Base-by-base conservation (phyloP, 2,329 filamentous ascomycete species). In the Mycogone perniciosa region DNA sequence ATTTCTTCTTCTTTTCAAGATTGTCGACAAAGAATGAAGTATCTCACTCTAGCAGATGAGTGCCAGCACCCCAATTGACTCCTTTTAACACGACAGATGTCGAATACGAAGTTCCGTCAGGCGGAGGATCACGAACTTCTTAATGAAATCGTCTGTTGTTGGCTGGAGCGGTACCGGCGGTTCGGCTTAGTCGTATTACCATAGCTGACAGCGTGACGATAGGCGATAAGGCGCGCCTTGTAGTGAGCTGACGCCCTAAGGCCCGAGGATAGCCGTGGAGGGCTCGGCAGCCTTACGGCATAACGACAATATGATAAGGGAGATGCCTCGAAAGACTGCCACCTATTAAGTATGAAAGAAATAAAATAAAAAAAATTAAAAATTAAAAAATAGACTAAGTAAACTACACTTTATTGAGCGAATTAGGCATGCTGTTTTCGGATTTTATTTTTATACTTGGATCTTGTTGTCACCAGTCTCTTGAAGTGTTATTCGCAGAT, bases 81-180 rank as follows among this genome's bases (percentile, higher is more conserved):
- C 35, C 11, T 11, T n/a, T 38, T 26, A n/a, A 41, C 29, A 3
- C n/a, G 26, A 31, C 6, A 42, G 40, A 10, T 35, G 42, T 20
- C 29, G 20, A 29, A 38, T 20, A 48, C 29, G 8, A 29, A 39
- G 27, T 20, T 26, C 29, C 43, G 20, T 30, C 31, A 39, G 43
- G 44, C 42, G 44, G 11, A 27, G 37, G 38, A 39, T 13, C 29
- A 48, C 33, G 49, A 13, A 34, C 13, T 27, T 5, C 33, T 11
- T 26, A 41, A 44, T 13, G 8, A 34, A 7, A 39, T n/a, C 31
- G 26, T 39, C 11, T 34, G 30, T 35, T 35, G 20, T 31, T 9
- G 10, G 30, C 40, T 37, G 48, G 51, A 53, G 51, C 51, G 51
- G 51, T 51, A 53, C 48, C 51, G 51, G 51, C 51, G 43, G 39